These are phyloP conservation scores for Fusarium sp. DNA, from an alignment of 2,329 filamentous ascomycete species.

Conservation along the genomic window DNA sequence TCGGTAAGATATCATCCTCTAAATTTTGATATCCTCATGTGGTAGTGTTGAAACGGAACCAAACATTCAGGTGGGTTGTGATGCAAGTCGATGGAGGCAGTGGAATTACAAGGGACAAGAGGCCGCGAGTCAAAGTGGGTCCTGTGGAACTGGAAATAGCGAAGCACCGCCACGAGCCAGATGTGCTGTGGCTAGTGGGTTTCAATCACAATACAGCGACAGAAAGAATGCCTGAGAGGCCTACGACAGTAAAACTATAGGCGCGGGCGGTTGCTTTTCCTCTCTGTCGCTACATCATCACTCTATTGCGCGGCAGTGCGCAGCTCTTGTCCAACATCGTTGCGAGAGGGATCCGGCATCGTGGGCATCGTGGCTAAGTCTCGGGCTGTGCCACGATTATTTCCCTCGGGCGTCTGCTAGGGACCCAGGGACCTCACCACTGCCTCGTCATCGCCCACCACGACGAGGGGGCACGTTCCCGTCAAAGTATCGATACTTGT, in stretches of 20 bases:
- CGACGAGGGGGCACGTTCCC: slow-evolving; percentile 47
- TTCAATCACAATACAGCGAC: neutral
- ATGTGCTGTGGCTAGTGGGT: slow-evolving; percentile 33
- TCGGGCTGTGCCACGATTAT: slow-evolving; percentile 46
- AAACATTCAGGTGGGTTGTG: slow-evolving; percentile 28
- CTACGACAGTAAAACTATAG: slow-evolving; percentile 24
- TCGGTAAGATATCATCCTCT: slow-evolving; percentile 9
- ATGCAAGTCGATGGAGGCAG: slow-evolving; percentile 37
- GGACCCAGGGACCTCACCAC: slow-evolving; percentile 38
- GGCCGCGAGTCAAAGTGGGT: slow-evolving; percentile 44
- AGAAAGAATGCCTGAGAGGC: slow-evolving; percentile 14
- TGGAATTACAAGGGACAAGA: slow-evolving; percentile 43
- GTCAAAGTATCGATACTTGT: slow-evolving; percentile 50
- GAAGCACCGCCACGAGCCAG: slow-evolving; percentile 30
- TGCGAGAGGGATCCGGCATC: slow-evolving; percentile 28
- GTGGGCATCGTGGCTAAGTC: slow-evolving; percentile 44
- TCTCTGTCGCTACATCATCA: neutral
- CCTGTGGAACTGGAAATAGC: slow-evolving; percentile 36
- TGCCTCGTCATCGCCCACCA: slow-evolving; percentile 59
- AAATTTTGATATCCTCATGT: slow-evolving; percentile 1
- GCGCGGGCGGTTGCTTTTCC: slow-evolving; percentile 11
- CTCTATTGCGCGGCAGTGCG: slow-evolving; percentile 38
- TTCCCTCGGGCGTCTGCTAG: slow-evolving; percentile 28
- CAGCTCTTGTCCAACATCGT: slow-evolving; percentile 7
- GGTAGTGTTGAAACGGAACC: slow-evolving; percentile 33